phyloP scores from a whole-genome alignment of 345 rosid genomes.

The Lepidium sativum region DNA sequence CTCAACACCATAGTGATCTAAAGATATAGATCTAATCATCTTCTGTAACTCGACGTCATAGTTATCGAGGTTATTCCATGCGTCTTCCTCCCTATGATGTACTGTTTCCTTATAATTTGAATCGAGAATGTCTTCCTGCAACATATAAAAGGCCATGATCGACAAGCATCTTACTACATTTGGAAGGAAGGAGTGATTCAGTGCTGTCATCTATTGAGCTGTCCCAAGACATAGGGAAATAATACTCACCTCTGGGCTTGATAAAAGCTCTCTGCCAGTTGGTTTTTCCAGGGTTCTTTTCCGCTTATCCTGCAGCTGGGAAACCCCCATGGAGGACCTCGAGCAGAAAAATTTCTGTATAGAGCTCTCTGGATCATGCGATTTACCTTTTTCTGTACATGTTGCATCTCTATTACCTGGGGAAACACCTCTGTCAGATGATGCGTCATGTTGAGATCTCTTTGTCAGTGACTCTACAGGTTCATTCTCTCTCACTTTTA shows the following conservation, averaged over 20 bases:
- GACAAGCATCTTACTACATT: not conserved
- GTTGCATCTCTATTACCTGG: conserved; percentile 1
- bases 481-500: conserved; percentile 25
- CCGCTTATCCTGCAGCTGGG: conserved; percentile 42
- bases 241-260: conserved; percentile 32
- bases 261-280: conserved; percentile 24
- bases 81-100: conserved; percentile 15
- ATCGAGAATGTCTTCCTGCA: conserved; percentile 27
- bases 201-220: conserved; percentile 8
- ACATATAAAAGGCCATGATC: conserved; percentile 16
- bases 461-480: conserved; percentile 10
- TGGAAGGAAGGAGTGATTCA: conserved; percentile 1
- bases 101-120: conserved; percentile 24
- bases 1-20: conserved; percentile 21
- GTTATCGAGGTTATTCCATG: conserved; percentile 7
- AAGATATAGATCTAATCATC: conserved; percentile 27
- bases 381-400: conserved; percentile 28
- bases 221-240: conserved; percentile 13
- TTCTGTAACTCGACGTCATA: conserved; percentile 23
- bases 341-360: conserved; percentile 17
- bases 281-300: conserved; percentile 32
- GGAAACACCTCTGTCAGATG: conserved; percentile 5
- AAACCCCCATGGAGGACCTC: conserved; percentile 21
- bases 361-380: conserved; percentile 20
- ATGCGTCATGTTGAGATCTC: conserved; percentile 11